Percentiles rank a stretch among this genome's conserved stretches.
phyloP scores from a whole-genome alignment of 305 asterid genomes.

The Fraxinus dipetala region DNA sequence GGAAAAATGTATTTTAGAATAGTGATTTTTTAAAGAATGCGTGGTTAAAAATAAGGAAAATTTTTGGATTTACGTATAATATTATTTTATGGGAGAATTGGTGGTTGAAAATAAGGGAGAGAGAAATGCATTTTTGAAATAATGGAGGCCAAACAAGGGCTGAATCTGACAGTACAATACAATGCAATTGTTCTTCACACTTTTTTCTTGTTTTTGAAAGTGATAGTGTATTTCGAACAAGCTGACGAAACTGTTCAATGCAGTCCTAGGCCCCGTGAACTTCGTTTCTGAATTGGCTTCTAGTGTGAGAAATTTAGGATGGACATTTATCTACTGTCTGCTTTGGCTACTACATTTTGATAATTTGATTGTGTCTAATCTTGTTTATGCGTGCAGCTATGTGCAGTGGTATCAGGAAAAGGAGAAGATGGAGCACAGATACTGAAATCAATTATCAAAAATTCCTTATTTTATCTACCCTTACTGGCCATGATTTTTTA shows the following conservation, averaged over 20 bases:
- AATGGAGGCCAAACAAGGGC: too few species aligned
- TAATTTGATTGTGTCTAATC: not conserved
- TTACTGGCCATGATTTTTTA: conserved; percentile 1
- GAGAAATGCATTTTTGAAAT: too few species aligned
- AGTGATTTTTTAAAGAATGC: too few species aligned
- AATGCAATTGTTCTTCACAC: not conserved
- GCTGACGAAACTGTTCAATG: not conserved
- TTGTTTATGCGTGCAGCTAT: conserved; percentile 26
- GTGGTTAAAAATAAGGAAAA: too few species aligned
- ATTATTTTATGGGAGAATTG: too few species aligned
- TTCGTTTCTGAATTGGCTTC: not conserved
- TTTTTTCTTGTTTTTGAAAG: not conserved
- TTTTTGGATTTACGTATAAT: too few species aligned
- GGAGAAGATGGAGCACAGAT: conserved; percentile 48
- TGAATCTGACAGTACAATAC: too few species aligned
- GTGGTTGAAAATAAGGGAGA: too few species aligned
- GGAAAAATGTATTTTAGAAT: too few species aligned
- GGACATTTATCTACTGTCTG: not conserved
- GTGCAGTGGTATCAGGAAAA: conserved; percentile 47
- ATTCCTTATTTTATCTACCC: not conserved
- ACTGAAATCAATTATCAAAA: conserved; percentile 16
- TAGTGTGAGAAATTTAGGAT: not conserved
- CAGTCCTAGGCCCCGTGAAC: not conserved
- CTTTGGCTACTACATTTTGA: not conserved
- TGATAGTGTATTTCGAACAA: not conserved